These are phyloP conservation scores for Globisporangium recalcitrans DNA, from an alignment of 352 stramenopile genomes.

Conservation along the genomic window DNA sequence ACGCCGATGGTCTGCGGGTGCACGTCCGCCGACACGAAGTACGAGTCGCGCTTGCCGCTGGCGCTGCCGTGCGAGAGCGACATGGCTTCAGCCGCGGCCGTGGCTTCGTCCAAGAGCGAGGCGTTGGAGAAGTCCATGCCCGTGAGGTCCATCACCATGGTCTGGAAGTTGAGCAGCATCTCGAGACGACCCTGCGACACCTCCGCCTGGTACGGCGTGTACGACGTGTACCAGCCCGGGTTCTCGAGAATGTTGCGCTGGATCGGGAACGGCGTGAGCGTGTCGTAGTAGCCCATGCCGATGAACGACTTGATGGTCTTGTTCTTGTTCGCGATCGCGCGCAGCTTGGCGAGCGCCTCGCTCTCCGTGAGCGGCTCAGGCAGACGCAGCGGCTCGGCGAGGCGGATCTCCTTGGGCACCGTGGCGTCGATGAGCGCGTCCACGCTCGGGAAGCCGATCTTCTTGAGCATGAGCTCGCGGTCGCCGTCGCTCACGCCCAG, in stretches of 20 bases:
- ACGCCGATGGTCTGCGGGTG: conserved; percentile 92
- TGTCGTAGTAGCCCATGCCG: conserved; percentile 98
- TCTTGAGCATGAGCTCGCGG: conserved; percentile 89
- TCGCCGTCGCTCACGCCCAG: conserved; percentile 90
- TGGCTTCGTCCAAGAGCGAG: conserved; percentile 98
- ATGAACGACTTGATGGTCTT: conserved; percentile 95
- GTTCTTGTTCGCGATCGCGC: conserved; percentile 93
- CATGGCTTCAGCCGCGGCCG: conserved; percentile 98
- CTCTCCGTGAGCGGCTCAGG: conserved; percentile 87
- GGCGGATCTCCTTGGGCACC: conserved; percentile 92
- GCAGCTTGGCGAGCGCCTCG: conserved; percentile 89
- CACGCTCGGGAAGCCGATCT: conserved; percentile 90
- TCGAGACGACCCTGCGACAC: conserved; percentile 98
- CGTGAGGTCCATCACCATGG: conserved; percentile 95
- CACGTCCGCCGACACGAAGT: conserved; percentile 93
- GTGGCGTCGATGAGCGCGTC: conserved; percentile 93
- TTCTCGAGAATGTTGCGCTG: conserved; percentile 98
- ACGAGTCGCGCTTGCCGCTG: conserved; percentile 93
- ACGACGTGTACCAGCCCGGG: conserved; percentile 98
- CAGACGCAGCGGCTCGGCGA: conserved; percentile 50
- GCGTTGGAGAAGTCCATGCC: conserved; percentile 96
- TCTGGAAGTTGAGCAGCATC: conserved; percentile 99
- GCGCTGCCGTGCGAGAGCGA: conserved; percentile 92
- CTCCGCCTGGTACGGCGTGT: conserved; percentile 99
- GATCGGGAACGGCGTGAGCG: conserved; percentile 93